Base-by-base conservation (phyloP, 495 filamentous ascomycete species). In the Aspergillus olivimuriae region DNA sequence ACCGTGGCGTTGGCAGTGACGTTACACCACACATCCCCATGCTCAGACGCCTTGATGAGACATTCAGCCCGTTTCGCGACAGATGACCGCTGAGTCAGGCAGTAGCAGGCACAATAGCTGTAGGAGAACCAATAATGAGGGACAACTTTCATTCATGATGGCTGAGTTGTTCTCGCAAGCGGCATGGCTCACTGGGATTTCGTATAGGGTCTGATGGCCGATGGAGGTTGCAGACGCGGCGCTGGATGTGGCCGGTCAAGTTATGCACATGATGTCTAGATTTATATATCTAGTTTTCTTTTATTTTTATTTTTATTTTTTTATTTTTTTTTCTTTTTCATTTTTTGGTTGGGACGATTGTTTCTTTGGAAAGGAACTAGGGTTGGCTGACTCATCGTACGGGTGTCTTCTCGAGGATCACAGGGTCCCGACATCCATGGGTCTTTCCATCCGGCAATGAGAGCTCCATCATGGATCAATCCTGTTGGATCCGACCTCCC, bases 31-130 rank as follows among this genome's bases (percentile, higher is more conserved):
- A 66, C 50, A 21, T 57, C 33, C 4, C 59, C 60, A 4, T 51
- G 33, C 11, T 59, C 57, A 14, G 56, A 62, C 5, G 58, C 50
- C n/a, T 54, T 57, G 45, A 57, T 56, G 19, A 66, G 43, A 47
- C 66, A 73, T 12, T 60, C 46, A n/a, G 55, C 57, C 32, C 71
- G 52, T 6, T 52, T 50, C 3, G 48, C 57, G 20, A 71, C 57
- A 7, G 31, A 61, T 48, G 70, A 63, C 31, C 54, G 65, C 24
- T 55, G 48, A 0, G 66, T 65, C 2, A 66, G 57, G 39, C 69
- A 73, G 59, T 70, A 73, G 34, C 65, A 58, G 23, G 63, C 65
- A 52, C 68, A 73, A 53, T 55, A 46, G 42, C 57, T 50, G 55
- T 71, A 69, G n/a, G 68, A 63, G 10, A 69, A 70, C 57, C 33